Evolutionary conservation across 139 green algal genomes (phyloP).

Genomic region (Zygnema cylindricum): DNA sequence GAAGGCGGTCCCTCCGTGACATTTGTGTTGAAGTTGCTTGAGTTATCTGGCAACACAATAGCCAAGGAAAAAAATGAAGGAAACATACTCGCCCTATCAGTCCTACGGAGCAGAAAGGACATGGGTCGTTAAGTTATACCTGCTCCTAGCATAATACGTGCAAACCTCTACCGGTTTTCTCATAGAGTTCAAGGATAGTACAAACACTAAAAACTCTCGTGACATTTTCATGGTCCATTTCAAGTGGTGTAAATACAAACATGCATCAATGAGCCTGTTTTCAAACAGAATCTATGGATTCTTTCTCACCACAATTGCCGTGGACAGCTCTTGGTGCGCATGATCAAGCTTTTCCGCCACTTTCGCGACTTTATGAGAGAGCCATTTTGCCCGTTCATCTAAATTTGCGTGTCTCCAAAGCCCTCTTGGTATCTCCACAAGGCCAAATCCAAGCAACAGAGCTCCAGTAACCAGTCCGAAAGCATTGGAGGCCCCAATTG

Average conservation of each 20-base stretch:
- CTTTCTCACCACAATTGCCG: conserved; percentile 53
- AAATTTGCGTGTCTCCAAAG: conserved; percentile 77
- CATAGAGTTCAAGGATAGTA: too few relatives aligned
- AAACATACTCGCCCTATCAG: too few relatives aligned
- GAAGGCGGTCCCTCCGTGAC: conserved; percentile 75
- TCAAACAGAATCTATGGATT: background rate
- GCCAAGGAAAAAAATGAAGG: background rate
- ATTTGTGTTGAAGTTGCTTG: conserved; percentile 71
- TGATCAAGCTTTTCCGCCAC: conserved; percentile 69
- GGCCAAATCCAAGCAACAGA: conserved; percentile 85
- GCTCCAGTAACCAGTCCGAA: conserved; percentile 84
- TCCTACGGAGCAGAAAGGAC: too few relatives aligned
- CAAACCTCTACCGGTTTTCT: too few relatives aligned
- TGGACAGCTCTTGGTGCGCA: conserved; percentile 60
- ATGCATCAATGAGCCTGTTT: too few relatives aligned
- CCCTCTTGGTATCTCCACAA: conserved; percentile 84
- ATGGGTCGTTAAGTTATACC: too few relatives aligned
- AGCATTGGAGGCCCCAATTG: conserved; percentile 84
- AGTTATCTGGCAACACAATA: conserved; percentile 41
- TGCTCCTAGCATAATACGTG: too few relatives aligned
- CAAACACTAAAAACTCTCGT: too few relatives aligned
- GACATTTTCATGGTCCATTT: too few relatives aligned
- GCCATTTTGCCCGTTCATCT: conserved; percentile 63
- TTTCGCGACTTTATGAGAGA: conserved; percentile 56
- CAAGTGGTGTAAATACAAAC: too few relatives aligned